Evolutionary conservation across 129 eudicot genomes (phyloP).

Genomic region (Helichrysum umbraculigerum): DNA sequence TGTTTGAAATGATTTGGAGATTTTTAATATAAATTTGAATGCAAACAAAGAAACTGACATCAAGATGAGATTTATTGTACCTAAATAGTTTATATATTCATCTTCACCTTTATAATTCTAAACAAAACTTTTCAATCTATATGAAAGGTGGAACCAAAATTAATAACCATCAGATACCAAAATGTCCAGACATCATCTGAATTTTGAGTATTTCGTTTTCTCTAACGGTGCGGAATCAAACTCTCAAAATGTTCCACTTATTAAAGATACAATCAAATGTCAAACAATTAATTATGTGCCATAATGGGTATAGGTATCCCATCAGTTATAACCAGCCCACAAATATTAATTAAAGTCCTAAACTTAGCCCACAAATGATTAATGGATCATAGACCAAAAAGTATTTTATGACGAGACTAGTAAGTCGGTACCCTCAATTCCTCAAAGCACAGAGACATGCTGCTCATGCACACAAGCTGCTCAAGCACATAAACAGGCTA

Average conservation of each 20-base stretch:
- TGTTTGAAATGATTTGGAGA: background rate
- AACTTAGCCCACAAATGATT: too few relatives aligned
- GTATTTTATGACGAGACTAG: too few relatives aligned
- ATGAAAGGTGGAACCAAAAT: background rate
- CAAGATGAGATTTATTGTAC: background rate
- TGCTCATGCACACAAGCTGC: too few relatives aligned
- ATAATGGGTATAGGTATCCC: too few relatives aligned
- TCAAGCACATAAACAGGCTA: too few relatives aligned
- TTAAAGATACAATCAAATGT: background rate
- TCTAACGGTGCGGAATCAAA: background rate
- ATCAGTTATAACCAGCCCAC: too few relatives aligned
- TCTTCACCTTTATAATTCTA: conserved; percentile 9
- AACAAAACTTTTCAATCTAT: conserved; percentile 21
- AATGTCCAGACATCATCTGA: background rate
- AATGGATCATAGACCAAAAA: too few relatives aligned
- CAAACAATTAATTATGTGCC: background rate
- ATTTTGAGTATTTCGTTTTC: background rate
- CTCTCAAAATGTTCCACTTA: background rate
- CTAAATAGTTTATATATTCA: conserved; percentile 7
- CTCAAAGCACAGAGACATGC: too few relatives aligned
- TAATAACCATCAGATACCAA: background rate
- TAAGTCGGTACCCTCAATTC: too few relatives aligned
- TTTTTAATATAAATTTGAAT: background rate
- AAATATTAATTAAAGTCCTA: too few relatives aligned
- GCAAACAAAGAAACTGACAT: background rate